Evolutionary conservation across 2,329 filamentous ascomycete genomes (phyloP).

Genomic region (Aspergillus unguis): DNA sequence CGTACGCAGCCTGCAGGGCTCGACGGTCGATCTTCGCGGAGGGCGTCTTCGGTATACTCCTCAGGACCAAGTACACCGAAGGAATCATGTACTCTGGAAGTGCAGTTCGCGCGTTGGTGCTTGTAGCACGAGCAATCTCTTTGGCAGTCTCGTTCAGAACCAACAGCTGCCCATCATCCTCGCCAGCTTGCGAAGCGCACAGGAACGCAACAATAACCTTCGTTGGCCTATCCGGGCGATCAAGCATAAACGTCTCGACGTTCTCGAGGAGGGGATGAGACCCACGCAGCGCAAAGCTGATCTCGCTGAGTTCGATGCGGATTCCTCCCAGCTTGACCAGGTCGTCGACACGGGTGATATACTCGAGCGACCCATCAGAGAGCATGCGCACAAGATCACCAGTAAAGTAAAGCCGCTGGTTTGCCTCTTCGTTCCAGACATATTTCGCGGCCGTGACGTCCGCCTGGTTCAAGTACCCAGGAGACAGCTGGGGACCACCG

Average conservation of each 20-base stretch:
- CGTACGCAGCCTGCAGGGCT: slow-evolving; percentile 25
- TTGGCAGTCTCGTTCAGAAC: slow-evolving; percentile 18
- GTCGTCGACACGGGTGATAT: slow-evolving; percentile 27
- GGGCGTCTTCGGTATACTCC: slow-evolving; percentile 27
- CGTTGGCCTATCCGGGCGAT: slow-evolving; percentile 29
- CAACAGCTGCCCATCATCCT: slow-evolving; percentile 8
- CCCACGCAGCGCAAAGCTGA: slow-evolving; percentile 32
- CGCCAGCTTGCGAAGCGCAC: slow-evolving; percentile 21
- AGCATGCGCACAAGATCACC: slow-evolving; percentile 32
- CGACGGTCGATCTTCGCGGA: slow-evolving; percentile 36
- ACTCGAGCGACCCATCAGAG: slow-evolving; percentile 24
- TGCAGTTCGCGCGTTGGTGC: slow-evolving; percentile 16
- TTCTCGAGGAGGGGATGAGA: slow-evolving; percentile 31
- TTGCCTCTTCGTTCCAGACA: slow-evolving; percentile 27
- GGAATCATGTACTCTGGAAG: slow-evolving; percentile 36
- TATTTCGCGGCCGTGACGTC: slow-evolving; percentile 30
- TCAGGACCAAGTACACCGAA: slow-evolving; percentile 30
- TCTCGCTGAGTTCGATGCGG: slow-evolving; percentile 29
- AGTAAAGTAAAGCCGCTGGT: slow-evolving; percentile 31
- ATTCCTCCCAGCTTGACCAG: slow-evolving; percentile 28
- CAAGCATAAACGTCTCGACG: slow-evolving; percentile 32
- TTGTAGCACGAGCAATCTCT: slow-evolving; percentile 23
- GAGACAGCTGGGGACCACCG: slow-evolving; percentile 29
- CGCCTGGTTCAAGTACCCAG: slow-evolving; percentile 30
- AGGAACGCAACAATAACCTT: slow-evolving; percentile 37